Conservation (phyloP, 2,329 filamentous ascomycete species). For the Cladorrhinum sp. region DNA sequence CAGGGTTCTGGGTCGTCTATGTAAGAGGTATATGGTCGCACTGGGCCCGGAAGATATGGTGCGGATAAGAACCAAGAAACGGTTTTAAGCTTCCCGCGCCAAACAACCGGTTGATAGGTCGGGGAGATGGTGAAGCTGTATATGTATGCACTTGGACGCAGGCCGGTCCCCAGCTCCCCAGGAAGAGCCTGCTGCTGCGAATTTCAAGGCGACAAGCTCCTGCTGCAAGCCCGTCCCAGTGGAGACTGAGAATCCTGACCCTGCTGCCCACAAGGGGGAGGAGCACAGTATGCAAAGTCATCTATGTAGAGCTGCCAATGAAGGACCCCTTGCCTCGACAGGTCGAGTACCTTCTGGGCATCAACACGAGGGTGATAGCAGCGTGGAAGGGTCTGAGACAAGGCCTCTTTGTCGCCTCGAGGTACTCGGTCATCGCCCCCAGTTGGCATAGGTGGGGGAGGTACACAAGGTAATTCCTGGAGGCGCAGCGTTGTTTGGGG, state of each 20-base stretch:
- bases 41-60: constrained; percentile 31
- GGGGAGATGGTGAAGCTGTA: constrained; percentile 31
- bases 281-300: constrained; percentile 11
- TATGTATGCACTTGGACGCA: constrained; percentile 30
- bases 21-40: constrained; percentile 29
- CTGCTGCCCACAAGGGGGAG: background rate
- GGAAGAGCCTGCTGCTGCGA: constrained; percentile 7
- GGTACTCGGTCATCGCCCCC: constrained; percentile 9
- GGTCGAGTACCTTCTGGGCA: constrained; percentile 10
- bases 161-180: constrained; percentile 13
- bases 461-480: constrained; percentile 4
- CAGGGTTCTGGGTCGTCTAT: constrained; percentile 22
- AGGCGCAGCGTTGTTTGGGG: constrained; percentile 14
- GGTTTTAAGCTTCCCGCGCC: constrained; percentile 26
- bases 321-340: constrained; percentile 18
- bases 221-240: background rate
- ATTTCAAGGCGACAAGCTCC: background rate
- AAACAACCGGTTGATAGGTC: constrained; percentile 30
- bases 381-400: constrained; percentile 22
- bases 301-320: constrained; percentile 8
- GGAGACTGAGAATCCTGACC: constrained; percentile 2
- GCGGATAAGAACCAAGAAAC: constrained; percentile 33
- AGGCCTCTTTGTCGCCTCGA: constrained; percentile 14
- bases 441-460: constrained; percentile 1
- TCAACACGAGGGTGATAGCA: constrained; percentile 25